Evolutionary conservation across 2,329 filamentous ascomycete species (phyloP), one percentile per base, ranked within the genome.

Genomic region (Didymella segeticola): DNA sequence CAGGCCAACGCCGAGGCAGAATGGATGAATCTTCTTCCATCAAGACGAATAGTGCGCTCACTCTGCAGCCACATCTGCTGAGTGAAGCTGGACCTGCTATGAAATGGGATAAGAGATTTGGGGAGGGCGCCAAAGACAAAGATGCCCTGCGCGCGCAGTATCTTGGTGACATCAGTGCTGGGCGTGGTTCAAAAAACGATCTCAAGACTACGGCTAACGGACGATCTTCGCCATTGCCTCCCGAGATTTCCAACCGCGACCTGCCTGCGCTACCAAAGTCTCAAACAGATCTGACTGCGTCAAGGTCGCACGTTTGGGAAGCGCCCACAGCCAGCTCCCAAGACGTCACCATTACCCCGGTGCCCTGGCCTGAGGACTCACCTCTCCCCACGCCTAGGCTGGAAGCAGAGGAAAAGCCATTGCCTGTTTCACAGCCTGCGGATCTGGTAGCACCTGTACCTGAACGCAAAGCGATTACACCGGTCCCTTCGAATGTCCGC

Each of bases 81-180:
- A 91, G 83, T 47, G 95, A 96, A 72, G 93, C 93, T 15, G 95
- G 90, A 8, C 90, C 92, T 20, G 95, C 95, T 1, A 89, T 99
- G 87, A 96, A 96, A 75, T 99, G 95, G 95, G 91, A 93, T 26
- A 96, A 86, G 74, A 92, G 91, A 66, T 98, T 97, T 71, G 95
- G 98, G 76, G 96, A 96, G 78, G 88, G 93, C 66, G 83, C 89
- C 4, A 89, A 93, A 83, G 92, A 92, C 67, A 96, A 95, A 76
- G 88, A 95, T 67, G 82, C 88, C 7, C 88, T 96, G 58, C 87
- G 92, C 47, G 87, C 91, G 60, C 87, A 90, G n/a, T 98, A 98
- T 74, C 81, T 98, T 45, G 85, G 86, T 38, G 88, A 96, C 69
- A 79, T 78, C 41, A 85, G 82, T 61, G 87, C 89, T 34, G 92